phyloP scores from a whole-genome alignment of 140 eudicot genomes.

The Stevia rebaudiana region DNA sequence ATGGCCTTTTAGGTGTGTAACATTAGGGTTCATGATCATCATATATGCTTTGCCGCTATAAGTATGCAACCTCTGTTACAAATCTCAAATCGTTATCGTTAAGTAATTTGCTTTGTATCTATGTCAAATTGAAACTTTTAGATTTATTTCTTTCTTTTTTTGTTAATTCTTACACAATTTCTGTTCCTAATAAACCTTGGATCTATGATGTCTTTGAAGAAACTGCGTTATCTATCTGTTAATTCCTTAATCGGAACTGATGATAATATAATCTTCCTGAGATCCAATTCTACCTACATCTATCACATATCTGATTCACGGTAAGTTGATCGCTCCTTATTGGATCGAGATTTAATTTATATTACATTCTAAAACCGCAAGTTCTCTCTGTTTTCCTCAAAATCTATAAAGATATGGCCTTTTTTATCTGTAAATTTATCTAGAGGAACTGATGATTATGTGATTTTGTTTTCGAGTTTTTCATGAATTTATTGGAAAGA shows the following conservation, averaged over 20 bases:
- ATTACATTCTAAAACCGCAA: not conserved
- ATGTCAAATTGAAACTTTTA: no score
- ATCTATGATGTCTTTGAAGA: conserved; percentile 32
- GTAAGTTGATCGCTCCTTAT: not conserved
- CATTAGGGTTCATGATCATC: conserved; percentile 1
- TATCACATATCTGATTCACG: not conserved
- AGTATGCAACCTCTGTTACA: not conserved
- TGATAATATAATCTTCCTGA: conserved; percentile 29
- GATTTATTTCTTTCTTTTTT: no score
- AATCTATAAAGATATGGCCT: not conserved
- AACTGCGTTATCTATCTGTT: conserved; percentile 47
- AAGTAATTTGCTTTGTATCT: no score
- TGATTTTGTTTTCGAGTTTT: no score
- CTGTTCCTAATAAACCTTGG: not conserved
- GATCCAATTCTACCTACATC: not conserved
- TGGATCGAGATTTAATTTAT: not conserved
- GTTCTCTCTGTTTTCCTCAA: not conserved
- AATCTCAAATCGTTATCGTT: no score
- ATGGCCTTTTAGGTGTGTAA: not conserved
- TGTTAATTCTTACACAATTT: not conserved
- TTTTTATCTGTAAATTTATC: not conserved
- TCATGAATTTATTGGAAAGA: not conserved
- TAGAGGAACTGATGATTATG: not conserved
- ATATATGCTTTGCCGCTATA: not conserved
- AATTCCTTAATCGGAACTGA: conserved; percentile 28